A percentile compares a stretch with the other conserved stretches of the same genome.
Conservation (phyloP, 2,329 filamentous ascomycete species). For the Colletotrichum neosansevieriae region DNA sequence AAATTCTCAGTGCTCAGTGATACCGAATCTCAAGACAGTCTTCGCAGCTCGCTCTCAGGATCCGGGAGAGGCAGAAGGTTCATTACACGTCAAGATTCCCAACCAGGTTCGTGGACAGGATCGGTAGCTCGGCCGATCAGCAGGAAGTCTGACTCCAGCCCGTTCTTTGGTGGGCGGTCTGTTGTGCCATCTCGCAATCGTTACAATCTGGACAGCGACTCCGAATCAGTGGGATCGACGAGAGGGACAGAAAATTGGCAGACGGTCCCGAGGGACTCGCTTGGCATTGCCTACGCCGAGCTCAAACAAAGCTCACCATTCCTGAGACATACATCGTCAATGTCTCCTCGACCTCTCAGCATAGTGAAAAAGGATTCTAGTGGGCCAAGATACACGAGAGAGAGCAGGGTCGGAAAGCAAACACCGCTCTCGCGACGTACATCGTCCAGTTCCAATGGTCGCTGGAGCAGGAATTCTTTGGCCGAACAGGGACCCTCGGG, state of each 20-base stretch:
- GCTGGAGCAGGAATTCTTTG: constrained; percentile 33
- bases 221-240: constrained; percentile 26
- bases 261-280: constrained; percentile 36
- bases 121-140: constrained; percentile 39
- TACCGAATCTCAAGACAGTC: constrained; percentile 12
- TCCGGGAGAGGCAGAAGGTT: constrained; percentile 31
- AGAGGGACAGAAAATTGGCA: constrained; percentile 36
- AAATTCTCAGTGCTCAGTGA: constrained; percentile 15
- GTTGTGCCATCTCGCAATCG: constrained; percentile 37
- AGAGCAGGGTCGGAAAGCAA: constrained; percentile 35
- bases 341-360: constrained; percentile 39
- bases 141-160: constrained; percentile 40
- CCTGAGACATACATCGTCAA: constrained; percentile 17
- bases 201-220: constrained; percentile 35
- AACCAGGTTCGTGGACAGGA: constrained; percentile 23
- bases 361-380: constrained; percentile 37
- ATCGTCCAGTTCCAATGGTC: constrained; percentile 36
- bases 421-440: constrained; percentile 23
- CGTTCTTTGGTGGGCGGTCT: constrained; percentile 40
- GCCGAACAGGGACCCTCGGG: constrained; percentile 22
- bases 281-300: constrained; percentile 38
- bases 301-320: constrained; percentile 36
- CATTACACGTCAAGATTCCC: constrained; percentile 28
- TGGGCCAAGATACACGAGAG: constrained; percentile 15
- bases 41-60: constrained; percentile 25